A percentile compares a stretch with the other conserved stretches of the same genome.
Conservation (phyloP, 345 rosid species). For the Citrus unshiu region DNA sequence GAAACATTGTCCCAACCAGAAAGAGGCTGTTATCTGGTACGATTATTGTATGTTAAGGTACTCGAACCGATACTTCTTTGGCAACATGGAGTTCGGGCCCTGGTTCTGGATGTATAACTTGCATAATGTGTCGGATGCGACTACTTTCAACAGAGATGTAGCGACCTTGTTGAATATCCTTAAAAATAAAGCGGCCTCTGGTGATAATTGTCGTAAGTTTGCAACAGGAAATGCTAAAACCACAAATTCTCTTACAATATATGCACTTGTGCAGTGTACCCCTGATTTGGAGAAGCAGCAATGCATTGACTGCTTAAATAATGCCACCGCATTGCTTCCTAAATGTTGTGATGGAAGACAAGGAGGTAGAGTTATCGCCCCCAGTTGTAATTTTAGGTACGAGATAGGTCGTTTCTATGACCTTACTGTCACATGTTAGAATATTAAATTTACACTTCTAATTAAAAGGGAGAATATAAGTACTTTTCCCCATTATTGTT, state of each 20-base stretch:
- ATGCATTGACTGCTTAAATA: slow-evolving; percentile 8
- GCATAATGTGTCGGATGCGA: slow-evolving; percentile 1
- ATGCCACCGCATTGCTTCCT: background rate
- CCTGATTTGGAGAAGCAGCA: slow-evolving; percentile 34
- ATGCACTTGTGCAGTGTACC: slow-evolving; percentile 37
- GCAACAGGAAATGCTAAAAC: slow-evolving; percentile 22
- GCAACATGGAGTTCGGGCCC: background rate
- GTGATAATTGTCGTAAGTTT: slow-evolving; percentile 26
- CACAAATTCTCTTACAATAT: slow-evolving; percentile 6
- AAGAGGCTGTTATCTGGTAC: background rate
- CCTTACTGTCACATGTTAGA: too few species aligned
- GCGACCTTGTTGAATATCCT: slow-evolving; percentile 14
- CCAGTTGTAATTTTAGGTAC: slow-evolving; percentile 7
- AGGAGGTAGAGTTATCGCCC: slow-evolving; percentile 9
- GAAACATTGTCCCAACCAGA: background rate
- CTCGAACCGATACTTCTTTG: background rate
- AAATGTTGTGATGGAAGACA: background rate
- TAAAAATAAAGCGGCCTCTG: slow-evolving; percentile 22
- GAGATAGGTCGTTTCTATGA: background rate
- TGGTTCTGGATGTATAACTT: background rate
- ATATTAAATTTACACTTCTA: too few species aligned
- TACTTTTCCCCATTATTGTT: too few species aligned
- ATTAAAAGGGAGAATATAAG: too few species aligned
- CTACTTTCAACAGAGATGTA: slow-evolving; percentile 10
- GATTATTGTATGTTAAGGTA: slow-evolving; percentile 2